A percentile compares a stretch with the other conserved stretches of the same genome.
phyloP scores from a whole-genome alignment of 2,329 filamentous ascomycete genomes.

The Xylaria sp. region DNA sequence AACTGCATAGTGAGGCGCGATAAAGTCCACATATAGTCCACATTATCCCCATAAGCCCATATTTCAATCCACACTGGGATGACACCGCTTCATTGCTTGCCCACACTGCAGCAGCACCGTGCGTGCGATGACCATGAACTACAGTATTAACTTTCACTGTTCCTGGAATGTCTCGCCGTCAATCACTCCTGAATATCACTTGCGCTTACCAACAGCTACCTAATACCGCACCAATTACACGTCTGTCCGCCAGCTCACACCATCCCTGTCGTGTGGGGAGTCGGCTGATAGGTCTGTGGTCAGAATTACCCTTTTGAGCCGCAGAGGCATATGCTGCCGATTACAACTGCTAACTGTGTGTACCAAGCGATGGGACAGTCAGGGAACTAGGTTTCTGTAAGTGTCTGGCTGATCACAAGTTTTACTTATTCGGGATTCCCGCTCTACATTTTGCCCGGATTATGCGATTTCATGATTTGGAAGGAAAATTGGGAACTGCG shows the following conservation, averaged over 20 bases:
- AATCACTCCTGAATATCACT: slow-evolving; percentile 18
- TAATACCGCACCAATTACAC: not conserved
- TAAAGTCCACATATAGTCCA: slow-evolving; percentile 20
- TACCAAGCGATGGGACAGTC: not conserved
- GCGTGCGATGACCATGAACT: not conserved
- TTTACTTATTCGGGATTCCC: not conserved
- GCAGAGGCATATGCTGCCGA: not conserved
- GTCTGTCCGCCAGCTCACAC: not conserved
- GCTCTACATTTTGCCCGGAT: not conserved
- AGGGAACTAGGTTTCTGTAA: not conserved
- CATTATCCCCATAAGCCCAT: slow-evolving; percentile 28
- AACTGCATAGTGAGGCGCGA: not conserved
- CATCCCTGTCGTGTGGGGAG: not conserved
- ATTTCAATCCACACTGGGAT: slow-evolving; percentile 21
- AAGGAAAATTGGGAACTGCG: not conserved
- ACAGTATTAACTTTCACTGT: not conserved
- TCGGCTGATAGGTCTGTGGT: not conserved
- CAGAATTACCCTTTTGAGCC: not conserved
- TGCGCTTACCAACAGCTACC: not conserved
- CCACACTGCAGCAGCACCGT: slow-evolving; percentile 9
- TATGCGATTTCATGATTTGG: not conserved
- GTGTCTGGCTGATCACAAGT: not conserved
- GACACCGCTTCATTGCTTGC: not conserved
- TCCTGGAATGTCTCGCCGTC: not conserved
- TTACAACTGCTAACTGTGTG: not conserved